Base-by-base conservation (phyloP, 2,329 filamentous ascomycete genomes). In the Periconia sp. region DNA sequence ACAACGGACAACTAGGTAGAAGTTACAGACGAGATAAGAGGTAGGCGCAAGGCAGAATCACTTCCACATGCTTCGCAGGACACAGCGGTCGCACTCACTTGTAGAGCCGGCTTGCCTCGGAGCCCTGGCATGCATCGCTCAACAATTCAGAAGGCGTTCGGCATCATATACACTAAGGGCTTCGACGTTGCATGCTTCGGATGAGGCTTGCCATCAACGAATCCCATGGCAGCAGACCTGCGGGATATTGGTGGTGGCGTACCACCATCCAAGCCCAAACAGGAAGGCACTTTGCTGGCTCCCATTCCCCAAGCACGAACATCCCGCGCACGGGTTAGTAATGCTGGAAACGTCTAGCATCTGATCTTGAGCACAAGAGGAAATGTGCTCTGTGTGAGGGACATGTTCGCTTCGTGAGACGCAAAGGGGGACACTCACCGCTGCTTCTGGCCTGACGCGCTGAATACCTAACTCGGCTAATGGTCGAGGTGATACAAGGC, bases 171-270 rank as follows among this genome's bases (percentile, higher is more conserved):
- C 19, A 24, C 4, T 25, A 36, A 33, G 22, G 17, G 22, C 8
- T 23, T 38, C 8, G 17, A 21, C 36, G 36, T 28, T 28, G 21
- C 31, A 31, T 16, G 36, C 18, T 15, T 26, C 37, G 37, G 36
- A 40, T 43, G 32, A 48, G 52, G 47, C 45, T 39, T 19, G 38
- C 13, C 11, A 21, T 35, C 11, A 19, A 35, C 40, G 31, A 51
- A 43, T 42, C 23, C 24, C 19, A 19, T 24, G 40, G 33, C 43
- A 25, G 31, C 13, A 28, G 17, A 28, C 19, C 22, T 39, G 41
- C 23, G 30, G 23, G 22, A 30, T 29, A 18, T 23, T 25, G 22
- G 24, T 21, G 42, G 53, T 53, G 53, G 51, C 53, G 40, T 52
- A 37, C 37, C 38, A 19, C 10, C 30, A n/a, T 5, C 31, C 30